phyloP scores from a whole-genome alignment of 306 rosid genomes.

The Citrullus amarus region DNA sequence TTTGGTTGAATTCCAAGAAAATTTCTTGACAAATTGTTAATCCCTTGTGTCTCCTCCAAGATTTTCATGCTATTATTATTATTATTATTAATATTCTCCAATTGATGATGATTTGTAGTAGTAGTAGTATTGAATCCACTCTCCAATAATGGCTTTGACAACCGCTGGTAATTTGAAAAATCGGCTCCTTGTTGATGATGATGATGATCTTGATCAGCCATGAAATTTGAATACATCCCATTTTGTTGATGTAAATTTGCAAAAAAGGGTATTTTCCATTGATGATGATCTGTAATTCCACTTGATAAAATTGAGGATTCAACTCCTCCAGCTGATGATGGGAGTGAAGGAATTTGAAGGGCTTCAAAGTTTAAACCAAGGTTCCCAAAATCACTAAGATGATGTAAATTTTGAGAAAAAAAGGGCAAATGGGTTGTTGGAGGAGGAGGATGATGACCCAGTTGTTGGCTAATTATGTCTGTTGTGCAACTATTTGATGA shows the following conservation, averaged over 20 bases:
- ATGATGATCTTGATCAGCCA: not conserved
- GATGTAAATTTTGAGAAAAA: slow-evolving; percentile 29
- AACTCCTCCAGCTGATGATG: slow-evolving; percentile 15
- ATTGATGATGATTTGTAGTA: not conserved
- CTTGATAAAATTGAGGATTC: slow-evolving; percentile 18
- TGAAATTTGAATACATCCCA: slow-evolving; percentile 2
- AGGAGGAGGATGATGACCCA: slow-evolving; percentile 13
- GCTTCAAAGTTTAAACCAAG: slow-evolving; percentile 30
- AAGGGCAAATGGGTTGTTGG: slow-evolving; percentile 35
- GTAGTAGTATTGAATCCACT: slow-evolving; percentile 10
- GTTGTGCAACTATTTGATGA: slow-evolving; percentile 31
- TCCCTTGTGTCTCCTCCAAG: slow-evolving; percentile 38
- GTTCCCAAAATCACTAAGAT: slow-evolving; percentile 32
- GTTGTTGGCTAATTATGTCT: slow-evolving; percentile 25
- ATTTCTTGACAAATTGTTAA: slow-evolving; percentile 41
- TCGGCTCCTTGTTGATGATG: not conserved
- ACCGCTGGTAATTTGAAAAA: slow-evolving; percentile 1
- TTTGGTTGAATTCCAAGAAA: slow-evolving; percentile 37
- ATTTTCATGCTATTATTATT: slow-evolving; percentile 21
- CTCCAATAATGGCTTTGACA: slow-evolving; percentile 32
- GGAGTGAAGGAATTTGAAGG: slow-evolving; percentile 17
- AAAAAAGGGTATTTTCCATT: slow-evolving; percentile 9
- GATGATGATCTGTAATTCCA: slow-evolving; percentile 8
- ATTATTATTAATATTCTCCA: not conserved
- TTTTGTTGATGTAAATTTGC: slow-evolving; percentile 7